These are phyloP conservation scores for Cordyceps javanica DNA, from an alignment of 2,329 filamentous ascomycete genomes.

Conservation along the genomic window DNA sequence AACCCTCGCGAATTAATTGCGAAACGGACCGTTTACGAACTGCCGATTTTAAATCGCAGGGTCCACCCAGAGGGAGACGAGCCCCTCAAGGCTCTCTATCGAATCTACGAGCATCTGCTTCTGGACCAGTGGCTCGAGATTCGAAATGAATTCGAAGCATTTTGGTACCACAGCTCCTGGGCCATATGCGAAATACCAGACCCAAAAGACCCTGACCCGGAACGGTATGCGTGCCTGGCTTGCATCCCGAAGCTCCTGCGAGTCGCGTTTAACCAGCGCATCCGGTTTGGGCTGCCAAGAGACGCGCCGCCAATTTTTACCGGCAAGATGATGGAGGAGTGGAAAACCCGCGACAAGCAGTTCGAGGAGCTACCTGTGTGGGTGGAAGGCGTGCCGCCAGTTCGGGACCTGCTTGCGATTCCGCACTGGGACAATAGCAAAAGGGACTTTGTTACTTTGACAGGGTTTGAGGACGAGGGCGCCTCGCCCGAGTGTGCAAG, in stretches of 20 bases:
- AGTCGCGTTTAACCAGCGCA: constrained; percentile 16
- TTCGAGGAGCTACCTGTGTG: constrained; percentile 14
- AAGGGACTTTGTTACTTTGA: constrained; percentile 14
- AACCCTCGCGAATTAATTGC: constrained; percentile 12
- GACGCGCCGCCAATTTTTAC: constrained; percentile 17
- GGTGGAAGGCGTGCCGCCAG: constrained; percentile 12
- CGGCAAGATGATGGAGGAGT: constrained; percentile 15
- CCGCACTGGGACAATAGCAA: constrained; percentile 15
- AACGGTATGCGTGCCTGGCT: constrained; percentile 19
- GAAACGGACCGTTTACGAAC: constrained; percentile 14
- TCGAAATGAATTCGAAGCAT: constrained; percentile 17
- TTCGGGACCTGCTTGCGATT: constrained; percentile 12
- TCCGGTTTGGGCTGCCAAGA: constrained; percentile 16
- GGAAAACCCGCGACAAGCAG: constrained; percentile 15
- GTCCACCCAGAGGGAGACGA: constrained; percentile 8
- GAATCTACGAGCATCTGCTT: constrained; percentile 16
- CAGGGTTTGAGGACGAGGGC: constrained; percentile 3
- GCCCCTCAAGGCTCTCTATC: constrained; percentile 16
- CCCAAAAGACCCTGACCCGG: constrained; percentile 16
- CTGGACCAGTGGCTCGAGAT: constrained; percentile 16
- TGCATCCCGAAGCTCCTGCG: constrained; percentile 16
- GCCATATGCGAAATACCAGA: constrained; percentile 16
- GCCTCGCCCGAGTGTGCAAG: constrained; percentile 11
- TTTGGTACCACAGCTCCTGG: constrained; percentile 17
- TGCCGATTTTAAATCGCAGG: constrained; percentile 14